Base-by-base conservation (phyloP, 495 filamentous ascomycete species). In the Pyrenula massariospora region DNA sequence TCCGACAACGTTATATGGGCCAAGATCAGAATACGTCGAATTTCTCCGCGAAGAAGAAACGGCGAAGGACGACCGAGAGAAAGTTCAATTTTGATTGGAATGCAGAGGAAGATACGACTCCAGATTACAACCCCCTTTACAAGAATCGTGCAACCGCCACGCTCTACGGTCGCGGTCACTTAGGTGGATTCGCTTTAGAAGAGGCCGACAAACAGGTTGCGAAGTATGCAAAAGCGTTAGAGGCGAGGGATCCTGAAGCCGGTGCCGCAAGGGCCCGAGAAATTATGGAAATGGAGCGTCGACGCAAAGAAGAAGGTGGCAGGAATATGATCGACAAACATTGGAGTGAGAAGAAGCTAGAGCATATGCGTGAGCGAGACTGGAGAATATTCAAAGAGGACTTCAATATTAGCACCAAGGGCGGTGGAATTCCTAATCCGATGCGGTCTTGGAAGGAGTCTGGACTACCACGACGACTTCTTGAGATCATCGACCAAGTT, bases 61-160 rank as follows among this genome's bases (percentile, higher is more conserved):
- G 92, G 52, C 85, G 86, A 68, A 79, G 94, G 59, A 95, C 91
- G 1, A 91, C 89, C 10, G 92, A 96, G 67, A 88, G 91, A 70
- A 96, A 97, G 65, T 98, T 98, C 77, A 98, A 96, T 65, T 97
- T 99, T 61, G 93, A 97, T 67, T 99, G 93, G 93, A 95, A 95
- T 61, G 77, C 82, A 1, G 91, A 96, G 62, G 93, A 99, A 62
- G 93, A 99, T 68, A 99, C 93, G 12, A 95, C 87, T 59, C 75
- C 75, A 2, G 91, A 94, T 60, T 90, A 91, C 62, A 94, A 95
- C 62, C 91, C 92, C 5, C 72, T 96, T 12, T 96, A 97, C 68
- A 78, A 87, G 49, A 74, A 84, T 23, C 78, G 86, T 48, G 77
- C 84, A 1, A 86, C 90, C 57, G 80, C 83, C 1, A 84, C 82